These are phyloP conservation scores for Talaromyces funiculosus DNA, from an alignment of 2,329 filamentous ascomycete genomes.

Conservation along the genomic window DNA sequence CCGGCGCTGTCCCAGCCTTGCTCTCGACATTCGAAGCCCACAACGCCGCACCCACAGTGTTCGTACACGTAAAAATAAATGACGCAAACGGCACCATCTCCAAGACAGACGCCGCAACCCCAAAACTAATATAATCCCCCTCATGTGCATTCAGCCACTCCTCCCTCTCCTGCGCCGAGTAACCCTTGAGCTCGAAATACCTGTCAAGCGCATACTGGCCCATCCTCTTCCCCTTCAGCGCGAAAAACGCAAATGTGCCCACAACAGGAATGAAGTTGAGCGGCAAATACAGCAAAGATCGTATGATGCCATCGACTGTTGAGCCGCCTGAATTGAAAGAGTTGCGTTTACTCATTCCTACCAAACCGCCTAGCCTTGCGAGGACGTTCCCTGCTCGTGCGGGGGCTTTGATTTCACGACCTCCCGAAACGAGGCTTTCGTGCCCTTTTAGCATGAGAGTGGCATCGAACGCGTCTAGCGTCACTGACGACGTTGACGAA, in stretches of 20 bases:
- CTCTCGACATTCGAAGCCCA: conserved; percentile 84
- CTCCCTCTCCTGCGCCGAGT: conserved; percentile 59
- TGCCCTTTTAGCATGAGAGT: conserved; percentile 52
- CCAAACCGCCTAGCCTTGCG: conserved; percentile 51
- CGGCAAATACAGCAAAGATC: conserved; percentile 79
- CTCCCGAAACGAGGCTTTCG: conserved; percentile 62
- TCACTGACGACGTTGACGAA: not conserved
- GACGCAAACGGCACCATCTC: conserved; percentile 80
- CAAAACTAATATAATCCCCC: conserved; percentile 69
- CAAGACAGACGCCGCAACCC: conserved; percentile 73
- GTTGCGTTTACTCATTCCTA: conserved; percentile 35
- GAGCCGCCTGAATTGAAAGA: conserved; percentile 52
- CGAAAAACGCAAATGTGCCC: conserved; percentile 73
- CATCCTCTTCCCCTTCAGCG: conserved; percentile 60
- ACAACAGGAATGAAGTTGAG: conserved; percentile 90
- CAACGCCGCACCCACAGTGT: conserved; percentile 85
- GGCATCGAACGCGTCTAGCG: conserved; percentile 79
- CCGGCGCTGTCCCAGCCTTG: conserved; percentile 25
- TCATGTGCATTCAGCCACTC: conserved; percentile 65
- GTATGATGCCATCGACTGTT: conserved; percentile 48
- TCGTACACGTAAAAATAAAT: conserved; percentile 83
- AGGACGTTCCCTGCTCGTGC: conserved; percentile 45
- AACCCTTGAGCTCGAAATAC: conserved; percentile 90
- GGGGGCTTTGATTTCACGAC: conserved; percentile 61
- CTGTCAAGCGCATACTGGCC: conserved; percentile 54